Evolutionary conservation across 2,329 filamentous ascomycete genomes (phyloP).

Genomic region (Talaromyces sp.): DNA sequence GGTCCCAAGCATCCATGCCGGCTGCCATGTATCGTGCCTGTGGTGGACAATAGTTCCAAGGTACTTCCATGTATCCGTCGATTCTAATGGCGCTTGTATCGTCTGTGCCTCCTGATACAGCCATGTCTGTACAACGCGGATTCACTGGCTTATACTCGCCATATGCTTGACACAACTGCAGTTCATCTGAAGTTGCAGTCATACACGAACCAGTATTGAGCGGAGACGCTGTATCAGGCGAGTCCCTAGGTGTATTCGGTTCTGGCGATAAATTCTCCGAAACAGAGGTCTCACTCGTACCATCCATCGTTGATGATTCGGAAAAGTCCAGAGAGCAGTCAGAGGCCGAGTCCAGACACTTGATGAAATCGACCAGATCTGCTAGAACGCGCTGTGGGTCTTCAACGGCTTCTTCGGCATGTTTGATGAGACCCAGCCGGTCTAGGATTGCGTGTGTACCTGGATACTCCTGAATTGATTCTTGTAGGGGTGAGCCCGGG

Average conservation of each 20-base stretch:
- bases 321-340: conserved; percentile 37
- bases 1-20: neutral
- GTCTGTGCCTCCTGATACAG: neutral
- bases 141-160: neutral
- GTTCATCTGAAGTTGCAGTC: conserved; percentile 20
- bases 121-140: neutral
- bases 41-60: conserved; percentile 4
- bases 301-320: conserved; percentile 37
- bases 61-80: neutral
- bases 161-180: neutral
- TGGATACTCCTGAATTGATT: conserved; percentile 39
- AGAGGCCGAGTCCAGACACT: conserved; percentile 31
- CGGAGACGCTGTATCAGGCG: conserved; percentile 19
- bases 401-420: conserved; percentile 40
- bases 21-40: neutral
- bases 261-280: conserved; percentile 18
- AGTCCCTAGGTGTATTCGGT: conserved; percentile 13
- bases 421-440: conserved; percentile 42
- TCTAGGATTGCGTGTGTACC: conserved; percentile 43
- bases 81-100: neutral
- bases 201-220: conserved; percentile 28
- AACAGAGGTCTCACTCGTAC: conserved; percentile 32
- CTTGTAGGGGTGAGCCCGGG: conserved; percentile 40
- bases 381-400: conserved; percentile 32
- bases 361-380: conserved; percentile 37